Conservation (phyloP, 768 basidiomycete species). For the Plicaturopsis crispa region DNA sequence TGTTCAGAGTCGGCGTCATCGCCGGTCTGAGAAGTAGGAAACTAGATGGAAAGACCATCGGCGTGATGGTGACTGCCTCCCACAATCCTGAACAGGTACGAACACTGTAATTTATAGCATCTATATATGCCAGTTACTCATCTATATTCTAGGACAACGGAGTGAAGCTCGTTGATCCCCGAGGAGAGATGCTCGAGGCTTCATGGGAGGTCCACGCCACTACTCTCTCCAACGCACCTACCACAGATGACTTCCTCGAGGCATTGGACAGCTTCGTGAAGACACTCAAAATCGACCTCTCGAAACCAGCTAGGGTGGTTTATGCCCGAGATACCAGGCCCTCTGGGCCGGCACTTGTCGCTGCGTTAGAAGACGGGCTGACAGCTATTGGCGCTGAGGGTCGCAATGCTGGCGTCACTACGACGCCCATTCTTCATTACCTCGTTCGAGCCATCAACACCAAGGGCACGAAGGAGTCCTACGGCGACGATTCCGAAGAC, state of each 20-base stretch:
- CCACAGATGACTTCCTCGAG: constrained; percentile 64
- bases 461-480: constrained; percentile 66
- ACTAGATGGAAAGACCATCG: constrained; percentile 86
- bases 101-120: constrained; percentile 4
- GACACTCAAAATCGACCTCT: constrained; percentile 66
- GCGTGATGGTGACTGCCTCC: constrained; percentile 99
- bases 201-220: constrained; percentile 92
- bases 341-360: constrained; percentile 68
- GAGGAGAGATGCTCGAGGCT: constrained; percentile 93
- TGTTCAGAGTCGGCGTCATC: constrained; percentile 88
- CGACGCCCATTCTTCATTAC: constrained; percentile 95
- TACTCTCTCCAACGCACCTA: constrained; percentile 72
- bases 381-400: constrained; percentile 59
- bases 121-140: background rate
- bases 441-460: constrained; percentile 88
- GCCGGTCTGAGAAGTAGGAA: constrained; percentile 88
- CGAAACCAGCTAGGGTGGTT: constrained; percentile 73
- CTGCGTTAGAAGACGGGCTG: constrained; percentile 79
- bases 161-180: constrained; percentile 95
- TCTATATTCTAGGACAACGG: constrained; percentile 76
- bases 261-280: constrained; percentile 57
- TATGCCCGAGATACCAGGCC: constrained; percentile 94
- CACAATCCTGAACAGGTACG: constrained; percentile 95
- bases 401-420: constrained; percentile 77
- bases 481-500: constrained; percentile 73